A percentile compares a stretch with the other conserved stretches of the same genome.
Evolutionary conservation across 2,329 filamentous ascomycete species (phyloP).

Genomic region (Aspergillus versicolor): DNA sequence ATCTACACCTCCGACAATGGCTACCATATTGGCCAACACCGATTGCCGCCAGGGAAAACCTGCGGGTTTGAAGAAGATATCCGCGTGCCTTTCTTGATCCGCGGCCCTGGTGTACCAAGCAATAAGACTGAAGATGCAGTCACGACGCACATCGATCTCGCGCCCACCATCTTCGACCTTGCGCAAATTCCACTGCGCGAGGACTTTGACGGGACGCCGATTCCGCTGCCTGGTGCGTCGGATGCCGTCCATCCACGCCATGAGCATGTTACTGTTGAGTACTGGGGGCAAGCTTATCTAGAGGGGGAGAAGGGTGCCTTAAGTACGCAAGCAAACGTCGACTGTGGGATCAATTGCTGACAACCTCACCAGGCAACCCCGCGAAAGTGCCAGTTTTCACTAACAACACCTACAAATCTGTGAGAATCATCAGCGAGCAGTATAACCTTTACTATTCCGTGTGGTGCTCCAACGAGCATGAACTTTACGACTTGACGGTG

Average conservation of each 20-base stretch:
- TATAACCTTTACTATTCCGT: constrained; percentile 38
- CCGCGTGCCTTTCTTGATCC: constrained; percentile 12
- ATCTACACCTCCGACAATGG: constrained; percentile 62
- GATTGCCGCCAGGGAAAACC: constrained; percentile 57
- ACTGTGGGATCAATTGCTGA: background rate
- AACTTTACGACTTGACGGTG: constrained; percentile 34
- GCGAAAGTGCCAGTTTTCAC: background rate
- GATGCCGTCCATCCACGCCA: constrained; percentile 18
- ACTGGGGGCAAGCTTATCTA: constrained; percentile 47
- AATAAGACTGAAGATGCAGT: background rate
- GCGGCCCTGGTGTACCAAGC: constrained; percentile 7
- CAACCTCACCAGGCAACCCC: background rate
- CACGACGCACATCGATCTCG: constrained; percentile 47
- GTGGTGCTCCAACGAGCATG: constrained; percentile 36
- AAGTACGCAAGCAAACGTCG: background rate
- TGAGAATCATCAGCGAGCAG: constrained; percentile 25
- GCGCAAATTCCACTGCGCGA: constrained; percentile 36
- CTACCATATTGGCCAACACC: constrained; percentile 59
- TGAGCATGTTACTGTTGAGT: constrained; percentile 60
- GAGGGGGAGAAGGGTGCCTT: constrained; percentile 10
- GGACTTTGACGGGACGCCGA: constrained; percentile 57
- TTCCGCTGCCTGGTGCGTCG: constrained; percentile 38
- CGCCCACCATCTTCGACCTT: constrained; percentile 56
- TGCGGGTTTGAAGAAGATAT: constrained; percentile 47
- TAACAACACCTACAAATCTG: constrained; percentile 17